phyloP scores from a whole-genome alignment of 2,329 filamentous ascomycete genomes.

The Aspergillus tanneri region DNA sequence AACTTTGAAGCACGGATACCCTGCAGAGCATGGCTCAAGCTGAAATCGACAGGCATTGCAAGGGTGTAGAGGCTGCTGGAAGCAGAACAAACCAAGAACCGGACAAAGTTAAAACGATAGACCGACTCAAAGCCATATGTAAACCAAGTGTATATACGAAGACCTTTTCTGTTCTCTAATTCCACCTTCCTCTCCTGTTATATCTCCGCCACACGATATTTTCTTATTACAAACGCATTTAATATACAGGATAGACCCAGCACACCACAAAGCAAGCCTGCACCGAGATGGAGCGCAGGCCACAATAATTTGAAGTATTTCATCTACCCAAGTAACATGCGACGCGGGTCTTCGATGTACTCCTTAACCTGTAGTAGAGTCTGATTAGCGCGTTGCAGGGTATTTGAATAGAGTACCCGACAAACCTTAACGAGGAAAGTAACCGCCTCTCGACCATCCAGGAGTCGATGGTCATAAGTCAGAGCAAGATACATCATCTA shows the following conservation, averaged over 20 bases:
- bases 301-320: not conserved
- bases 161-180: no score
- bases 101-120: no score
- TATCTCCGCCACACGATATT: no score
- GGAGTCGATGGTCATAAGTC: conserved; percentile 93
- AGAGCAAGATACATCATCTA: conserved; percentile 98
- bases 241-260: not conserved
- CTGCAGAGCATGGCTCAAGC: no score
- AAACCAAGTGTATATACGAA: no score
- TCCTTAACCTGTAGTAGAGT: conserved; percentile 67
- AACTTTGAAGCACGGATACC: no score
- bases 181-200: no score
- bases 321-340: conserved; percentile 69
- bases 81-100: no score
- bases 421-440: conserved; percentile 84
- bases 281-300: not conserved
- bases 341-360: conserved; percentile 90
- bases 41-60: no score
- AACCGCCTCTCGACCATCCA: conserved; percentile 92
- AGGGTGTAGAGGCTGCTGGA: no score
- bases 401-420: not conserved
- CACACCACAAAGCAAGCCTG: conserved; percentile 2
- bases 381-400: conserved; percentile 9
- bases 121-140: no score
- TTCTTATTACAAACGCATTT: no score